Base-by-base conservation (phyloP, 1,139 yeast genomes). In the Arxiozyma telluris region DNA sequence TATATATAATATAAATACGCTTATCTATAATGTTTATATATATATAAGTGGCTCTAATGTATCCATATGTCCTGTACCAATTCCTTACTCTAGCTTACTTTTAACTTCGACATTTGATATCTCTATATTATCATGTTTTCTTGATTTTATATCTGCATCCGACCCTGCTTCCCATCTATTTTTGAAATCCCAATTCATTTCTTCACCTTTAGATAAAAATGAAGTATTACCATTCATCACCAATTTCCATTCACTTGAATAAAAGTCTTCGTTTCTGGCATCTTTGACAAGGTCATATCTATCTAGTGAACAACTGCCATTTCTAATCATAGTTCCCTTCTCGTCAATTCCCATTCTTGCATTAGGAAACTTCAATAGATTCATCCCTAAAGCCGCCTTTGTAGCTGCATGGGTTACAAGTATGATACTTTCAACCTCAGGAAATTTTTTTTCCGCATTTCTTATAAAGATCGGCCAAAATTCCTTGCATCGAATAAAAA, bases 351-450 rank as follows among this genome's bases (percentile, higher is more conserved):
- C 64, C 38, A 78, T 82, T 53, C 73, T 71, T 3, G 80, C 80
- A 48, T 73, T 69, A 2, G 69, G 61, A 54, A 76, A 76, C 2
- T 80, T 80, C 61, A 83, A 67, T 41, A 88, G 72, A 1, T 86
- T 80, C 76, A 86, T 78, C 3, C 95, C 95, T 34, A 88, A 72
- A 0, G 91, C 90, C 56, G 87, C 87, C 64, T 85, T 85, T 9
- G 93, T 79, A 7, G 96, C 96, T 1, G 96, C 96, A 68, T 88
- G 96, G 9, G 93, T 82, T 39, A 87, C 80, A 11, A 88, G 72
- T 49, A 88, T 65, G 9, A 88, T 71, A 1, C 78, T 75, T 44
- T 80, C 76, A 30, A 79, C 68, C 2, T 81, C 73, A 3, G 90
- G 88, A 62, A 74, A 76, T 59, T 75, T 72, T n/a, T 64, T 58